Conservation (phyloP, 2,329 filamentous ascomycete genomes). For the Stagonosporopsis rhizophila region DNA sequence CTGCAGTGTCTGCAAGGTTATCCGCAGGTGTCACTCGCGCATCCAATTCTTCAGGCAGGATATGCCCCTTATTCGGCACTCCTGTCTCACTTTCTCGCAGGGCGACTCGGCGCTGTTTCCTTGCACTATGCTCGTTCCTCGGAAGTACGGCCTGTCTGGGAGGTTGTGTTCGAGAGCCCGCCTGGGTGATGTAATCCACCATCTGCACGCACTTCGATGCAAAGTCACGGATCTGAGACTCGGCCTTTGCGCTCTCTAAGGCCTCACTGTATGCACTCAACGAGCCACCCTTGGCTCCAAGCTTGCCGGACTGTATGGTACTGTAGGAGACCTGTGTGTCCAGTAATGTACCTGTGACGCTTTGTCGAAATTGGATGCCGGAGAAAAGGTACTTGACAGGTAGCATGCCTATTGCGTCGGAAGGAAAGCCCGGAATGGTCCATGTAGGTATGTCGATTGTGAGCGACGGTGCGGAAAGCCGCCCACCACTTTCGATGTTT, state of each 20-base stretch:
- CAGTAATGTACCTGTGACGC: conserved; percentile 23
- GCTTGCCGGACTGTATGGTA: conserved; percentile 37
- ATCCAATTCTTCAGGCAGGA: not conserved
- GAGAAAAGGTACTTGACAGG: conserved; percentile 39
- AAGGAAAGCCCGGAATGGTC: conserved; percentile 29
- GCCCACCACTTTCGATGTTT: conserved; percentile 38
- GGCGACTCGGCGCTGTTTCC: conserved; percentile 19
- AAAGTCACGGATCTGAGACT: conserved; percentile 22
- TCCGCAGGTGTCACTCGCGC: not conserved
- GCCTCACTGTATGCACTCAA: conserved; percentile 28
- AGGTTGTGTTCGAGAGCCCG: conserved; percentile 24
- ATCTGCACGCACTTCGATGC: conserved; percentile 28
- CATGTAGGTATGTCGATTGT: conserved; percentile 39
- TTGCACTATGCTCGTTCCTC: conserved; percentile 23
- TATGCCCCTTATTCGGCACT: not conserved
- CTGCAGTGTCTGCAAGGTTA: not conserved
- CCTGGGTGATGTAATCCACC: conserved; percentile 31
- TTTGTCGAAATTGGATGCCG: conserved; percentile 39
- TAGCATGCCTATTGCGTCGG: conserved; percentile 11
- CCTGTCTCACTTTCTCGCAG: not conserved
- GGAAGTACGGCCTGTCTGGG: conserved; percentile 20
- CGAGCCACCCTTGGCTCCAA: conserved; percentile 32
- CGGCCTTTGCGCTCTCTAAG: not conserved
- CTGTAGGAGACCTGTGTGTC: conserved; percentile 24
- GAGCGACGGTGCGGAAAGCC: conserved; percentile 39